These are phyloP conservation scores for Lanmaoa rubissima DNA, from an alignment of 768 basidiomycete species.

Conservation along the genomic window DNA sequence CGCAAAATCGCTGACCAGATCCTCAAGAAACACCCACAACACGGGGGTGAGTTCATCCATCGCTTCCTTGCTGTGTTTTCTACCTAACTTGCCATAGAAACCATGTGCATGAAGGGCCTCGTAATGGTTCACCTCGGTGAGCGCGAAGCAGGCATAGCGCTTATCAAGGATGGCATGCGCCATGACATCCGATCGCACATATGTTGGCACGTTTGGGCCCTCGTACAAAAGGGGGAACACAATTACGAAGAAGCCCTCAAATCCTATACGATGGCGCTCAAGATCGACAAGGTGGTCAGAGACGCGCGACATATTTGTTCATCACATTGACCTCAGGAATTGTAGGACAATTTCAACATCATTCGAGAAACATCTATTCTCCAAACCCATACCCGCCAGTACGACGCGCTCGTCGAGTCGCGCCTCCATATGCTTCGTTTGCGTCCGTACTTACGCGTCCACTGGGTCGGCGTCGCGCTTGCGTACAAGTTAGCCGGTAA, in stretches of 20 bases:
- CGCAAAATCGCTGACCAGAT: conserved; percentile 90
- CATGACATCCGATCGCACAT: conserved; percentile 88
- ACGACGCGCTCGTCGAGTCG: conserved; percentile 74
- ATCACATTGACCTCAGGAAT: not conserved
- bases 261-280: conserved; percentile 86
- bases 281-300: conserved; percentile 76
- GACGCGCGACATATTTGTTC: conserved; percentile 1
- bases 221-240: conserved; percentile 91
- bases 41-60: conserved; percentile 73
- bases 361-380: conserved; percentile 87
- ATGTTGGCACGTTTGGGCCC: conserved; percentile 96
- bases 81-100: conserved; percentile 54
- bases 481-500: conserved; percentile 86
- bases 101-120: conserved; percentile 94
- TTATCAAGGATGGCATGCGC: conserved; percentile 81
- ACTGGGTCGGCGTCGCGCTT: conserved; percentile 89
- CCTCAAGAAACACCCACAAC: conserved; percentile 92
- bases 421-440: conserved; percentile 76
- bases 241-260: conserved; percentile 94
- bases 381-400: conserved; percentile 83
- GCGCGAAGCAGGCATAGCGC: conserved; percentile 77
- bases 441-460: conserved; percentile 78
- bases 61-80: not conserved
- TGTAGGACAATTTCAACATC: conserved; percentile 91
- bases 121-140: conserved; percentile 76